Evolutionary conservation across 2,329 filamentous ascomycete genomes (phyloP), one percentile per base, ranked within the genome.

Genomic region (Neocucurbitaria cava): DNA sequence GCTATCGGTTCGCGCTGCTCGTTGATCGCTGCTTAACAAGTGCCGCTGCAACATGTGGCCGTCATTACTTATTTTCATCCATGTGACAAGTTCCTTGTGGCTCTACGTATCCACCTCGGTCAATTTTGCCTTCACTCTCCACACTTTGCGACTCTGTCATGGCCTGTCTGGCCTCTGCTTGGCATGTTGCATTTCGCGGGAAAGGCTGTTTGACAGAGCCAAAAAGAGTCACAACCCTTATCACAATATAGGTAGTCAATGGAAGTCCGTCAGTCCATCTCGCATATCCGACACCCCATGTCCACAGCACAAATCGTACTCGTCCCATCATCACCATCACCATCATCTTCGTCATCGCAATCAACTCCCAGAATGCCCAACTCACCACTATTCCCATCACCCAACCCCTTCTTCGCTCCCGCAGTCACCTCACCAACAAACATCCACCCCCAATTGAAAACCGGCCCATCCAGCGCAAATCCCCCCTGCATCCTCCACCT

Each of bases 401-500:
- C 17, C 38, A 35, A 10, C 39, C 41, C 36, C n/a, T 17, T 45
- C 26, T 56, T 18, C 52, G 44, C 13, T 45, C 49, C 13, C 52
- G 31, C 45, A n/a, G n/a, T n/a, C 33, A 48, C 18, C 9, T 49
- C 54, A 26, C 49, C 50, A 15, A 50, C 53, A 31, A 64, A 65
- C 36, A 55, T 58, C 15, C 46, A 59, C 24, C 66, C 68, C 66
- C 69, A 71, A 35, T 59, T 52, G 21, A 66, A 54, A 10, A 55
- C 61, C 10, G 59, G 59, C 3, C 69, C 68, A 17, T 58, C 53
- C 39, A 71, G 50, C 21, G 66, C 58, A 33, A 66, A 62, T 21
- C 45, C 49, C 5, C 65, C 64, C 48, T 72, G 68, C 54, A 60
- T 61, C 23, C 67, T 64, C 58, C 62, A 72, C 40, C 70, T 44